These are phyloP conservation scores for Aspergillus unguis DNA, from an alignment of 2,329 filamentous ascomycete species.

Conservation along the genomic window DNA sequence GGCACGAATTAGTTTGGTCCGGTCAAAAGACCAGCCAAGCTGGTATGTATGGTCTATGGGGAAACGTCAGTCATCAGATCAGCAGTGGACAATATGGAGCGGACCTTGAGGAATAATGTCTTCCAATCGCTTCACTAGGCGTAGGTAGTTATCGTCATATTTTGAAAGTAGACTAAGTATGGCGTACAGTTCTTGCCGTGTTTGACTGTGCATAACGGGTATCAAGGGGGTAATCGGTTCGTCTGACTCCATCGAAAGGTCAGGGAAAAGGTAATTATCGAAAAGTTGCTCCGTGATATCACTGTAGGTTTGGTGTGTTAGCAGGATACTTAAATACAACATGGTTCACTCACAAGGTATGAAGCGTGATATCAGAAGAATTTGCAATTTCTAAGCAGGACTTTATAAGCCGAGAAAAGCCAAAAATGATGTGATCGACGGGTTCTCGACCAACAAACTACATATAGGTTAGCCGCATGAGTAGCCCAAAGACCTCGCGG, in stretches of 20 bases:
- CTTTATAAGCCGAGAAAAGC: slow-evolving; percentile 44
- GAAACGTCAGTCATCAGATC: slow-evolving; percentile 21
- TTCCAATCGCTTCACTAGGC: slow-evolving; percentile 52
- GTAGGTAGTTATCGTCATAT: slow-evolving; percentile 47
- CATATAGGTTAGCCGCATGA: slow-evolving; percentile 18
- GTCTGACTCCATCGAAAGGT: slow-evolving; percentile 37
- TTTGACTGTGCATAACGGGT: slow-evolving; percentile 53
- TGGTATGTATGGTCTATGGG: slow-evolving; percentile 59
- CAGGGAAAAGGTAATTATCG: slow-evolving; percentile 64
- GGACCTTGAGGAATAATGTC: slow-evolving; percentile 52
- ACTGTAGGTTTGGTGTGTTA: slow-evolving; percentile 24
- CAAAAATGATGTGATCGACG: slow-evolving; percentile 42
- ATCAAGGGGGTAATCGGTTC: slow-evolving; percentile 34
- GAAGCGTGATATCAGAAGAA: slow-evolving; percentile 28
- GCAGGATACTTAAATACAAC: not conserved
- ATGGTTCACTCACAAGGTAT: slow-evolving; percentile 31
- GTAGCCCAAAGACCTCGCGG: not conserved
- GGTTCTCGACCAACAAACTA: slow-evolving; percentile 47
- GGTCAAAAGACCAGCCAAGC: slow-evolving; percentile 61
- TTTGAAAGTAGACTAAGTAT: slow-evolving; percentile 58
- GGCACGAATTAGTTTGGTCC: slow-evolving; percentile 66
- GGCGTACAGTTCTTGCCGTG: slow-evolving; percentile 59
- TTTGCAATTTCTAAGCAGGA: slow-evolving; percentile 41
- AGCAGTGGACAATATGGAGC: not conserved
- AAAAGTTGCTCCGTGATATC: slow-evolving; percentile 55